Evolutionary conservation across 441 rosid species (phyloP).

Genomic region (Corymbia citriodora): DNA sequence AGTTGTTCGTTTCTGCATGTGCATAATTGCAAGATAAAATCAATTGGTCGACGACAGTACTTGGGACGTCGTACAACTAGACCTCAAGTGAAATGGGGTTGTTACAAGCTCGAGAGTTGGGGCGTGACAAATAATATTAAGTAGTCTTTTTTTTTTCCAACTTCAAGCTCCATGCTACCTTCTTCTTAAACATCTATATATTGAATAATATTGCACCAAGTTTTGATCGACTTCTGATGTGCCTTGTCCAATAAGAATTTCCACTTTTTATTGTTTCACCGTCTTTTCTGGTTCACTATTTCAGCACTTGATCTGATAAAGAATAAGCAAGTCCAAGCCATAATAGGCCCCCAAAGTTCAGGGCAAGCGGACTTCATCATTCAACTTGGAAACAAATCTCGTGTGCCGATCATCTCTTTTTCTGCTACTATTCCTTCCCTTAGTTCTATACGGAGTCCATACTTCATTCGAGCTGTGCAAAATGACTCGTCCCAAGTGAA

Average conservation of each 20-base stretch:
- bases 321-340: slow-evolving; percentile 46
- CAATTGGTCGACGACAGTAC: too few relatives aligned
- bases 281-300: neutral
- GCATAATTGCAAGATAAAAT: too few relatives aligned
- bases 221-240: neutral
- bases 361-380: slow-evolving; percentile 45
- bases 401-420: slow-evolving; percentile 52
- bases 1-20: too few relatives aligned
- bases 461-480: slow-evolving; percentile 39
- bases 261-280: neutral
- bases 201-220: too few relatives aligned
- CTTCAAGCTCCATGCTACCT: neutral
- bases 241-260: neutral
- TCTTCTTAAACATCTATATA: neutral
- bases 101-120: too few relatives aligned
- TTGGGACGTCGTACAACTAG: too few relatives aligned
- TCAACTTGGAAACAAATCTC: slow-evolving; percentile 37
- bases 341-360: slow-evolving; percentile 47
- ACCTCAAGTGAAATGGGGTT: too few relatives aligned
- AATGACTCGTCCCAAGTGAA: slow-evolving; percentile 39
- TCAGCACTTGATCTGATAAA: slow-evolving; percentile 58
- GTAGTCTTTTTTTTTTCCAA: neutral
- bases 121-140: neutral
- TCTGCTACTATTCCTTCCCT: slow-evolving; percentile 57
- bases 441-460: slow-evolving; percentile 29